Evolutionary conservation across 108 stramenopile genomes (phyloP), one percentile per base, ranked within the genome.

Genomic region (Cyclotella sp.): DNA sequence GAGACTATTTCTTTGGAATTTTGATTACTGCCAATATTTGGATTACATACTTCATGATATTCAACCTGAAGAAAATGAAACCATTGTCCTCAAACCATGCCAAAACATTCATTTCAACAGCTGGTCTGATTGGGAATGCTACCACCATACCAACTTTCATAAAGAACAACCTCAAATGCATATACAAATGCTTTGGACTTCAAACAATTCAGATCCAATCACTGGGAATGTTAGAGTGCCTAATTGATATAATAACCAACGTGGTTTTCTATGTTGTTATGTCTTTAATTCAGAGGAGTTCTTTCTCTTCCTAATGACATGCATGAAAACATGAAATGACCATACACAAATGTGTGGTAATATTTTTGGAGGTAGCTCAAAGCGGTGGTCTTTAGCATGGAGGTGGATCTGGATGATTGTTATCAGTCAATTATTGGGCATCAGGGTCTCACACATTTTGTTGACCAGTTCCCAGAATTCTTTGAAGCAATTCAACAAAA

Each of bases 151-250:
- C 3, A 22, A 22, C 4, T 55, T 55, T 24, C 19, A 24, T 8
- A 19, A 26, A 26, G n/a, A n/a, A 1, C 55, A 55, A 55, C 55
- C 55, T 55, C 8, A 1, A 0, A 12, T 22, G 55, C 24, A 55
- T 55, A n/a, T 55, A 24, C 21, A 55, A 24, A 5, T 24, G 55
- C 24, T 55, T 46, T 65, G 64, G 64, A 26, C 24, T 65, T 10
- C n/a, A 10, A 30, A 9, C 44, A 10, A 30, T 21, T 1, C 30
- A 4, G 18, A 22, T 8, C 24, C 9, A 13, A 62, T 16, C 3
- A 27, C 28, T 7, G 34, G n/a, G 15, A 15, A n/a, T 2, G 22
- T 58, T 27, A 13, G 9, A 28, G 57, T 58, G 2, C 27, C 9
- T 21, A 28, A 5, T 14, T 1, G 57, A 24, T 3, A 12, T 4